Base-by-base conservation (phyloP, 345 rosid genomes). In the Reutealis trisperma region DNA sequence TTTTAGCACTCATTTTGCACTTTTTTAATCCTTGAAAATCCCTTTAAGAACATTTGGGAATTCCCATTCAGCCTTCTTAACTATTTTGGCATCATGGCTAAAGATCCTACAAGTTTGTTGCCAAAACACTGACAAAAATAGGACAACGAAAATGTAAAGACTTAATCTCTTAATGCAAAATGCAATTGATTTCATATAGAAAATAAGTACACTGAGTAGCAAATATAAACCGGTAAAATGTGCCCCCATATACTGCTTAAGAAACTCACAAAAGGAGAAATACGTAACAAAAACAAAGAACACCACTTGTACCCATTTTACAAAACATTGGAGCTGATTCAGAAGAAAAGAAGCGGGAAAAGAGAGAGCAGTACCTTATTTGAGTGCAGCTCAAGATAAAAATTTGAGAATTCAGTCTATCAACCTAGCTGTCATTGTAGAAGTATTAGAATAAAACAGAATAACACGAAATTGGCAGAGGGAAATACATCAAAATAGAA, bases 351-450 rank as follows among this genome's bases (percentile, higher is more conserved):
- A 5, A 9, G 1, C 8, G 19, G 42, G 55, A n/a, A 18, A 42
- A 37, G 4, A 0, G 8, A n/a, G 49, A 41, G 27, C 24, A 49
- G 63, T 80, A 93, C 99, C 92, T 92, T 81, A 98, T 94, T 75
- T 90, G 99, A 3, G 87, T 92, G 87, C 99, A 96, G 60, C 87
- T 73, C 87, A 96, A 75, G 67, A 88, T 89, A 81, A 78, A 96
- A 72, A 96, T 91, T 66, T 89, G 89, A 82, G 88, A 88, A 63
- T 88, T 90, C 84, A 89, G 52, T 78, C 90, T 90, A 77, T 94
- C 97, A 54, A 96, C 96, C 87, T 84, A 95, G 64, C 83, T 84
- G 69, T 83, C 97, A 83, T 97, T 96, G 94, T 81, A 84, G 27
- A 70, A 72, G 51, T 77, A 83, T 44, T 15, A 78, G 60, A 74